phyloP scores from a whole-genome alignment of 164 flowering plant species.

The Vitis cinerea region DNA sequence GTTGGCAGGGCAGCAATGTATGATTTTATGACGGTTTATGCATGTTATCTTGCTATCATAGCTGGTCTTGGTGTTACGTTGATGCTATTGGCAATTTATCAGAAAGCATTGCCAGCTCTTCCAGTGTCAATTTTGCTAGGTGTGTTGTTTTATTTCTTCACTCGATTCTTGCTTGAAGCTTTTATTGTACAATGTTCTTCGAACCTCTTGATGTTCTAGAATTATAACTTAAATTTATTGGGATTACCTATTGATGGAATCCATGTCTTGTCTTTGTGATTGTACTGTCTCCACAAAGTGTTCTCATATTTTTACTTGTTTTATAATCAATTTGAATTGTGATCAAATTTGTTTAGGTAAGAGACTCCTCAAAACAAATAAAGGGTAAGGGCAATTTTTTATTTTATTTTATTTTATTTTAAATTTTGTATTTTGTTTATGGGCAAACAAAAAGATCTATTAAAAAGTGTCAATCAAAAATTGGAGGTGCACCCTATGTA shows the following conservation, averaged over 20 bases:
- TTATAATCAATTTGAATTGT: background rate
- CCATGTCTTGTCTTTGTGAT: background rate
- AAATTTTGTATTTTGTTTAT: background rate
- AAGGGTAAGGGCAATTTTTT: no score
- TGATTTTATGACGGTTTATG: constrained; percentile 94
- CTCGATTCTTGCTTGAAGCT: constrained; percentile 69
- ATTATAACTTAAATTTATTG: background rate
- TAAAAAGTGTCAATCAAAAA: no score
- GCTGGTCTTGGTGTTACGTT: constrained; percentile 94
- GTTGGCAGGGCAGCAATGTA: constrained; percentile 99
- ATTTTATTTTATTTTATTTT: background rate
- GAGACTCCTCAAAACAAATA: background rate
- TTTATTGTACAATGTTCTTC: constrained; percentile 81
- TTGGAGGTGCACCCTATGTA: no score
- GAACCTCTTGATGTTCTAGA: constrained; percentile 83
- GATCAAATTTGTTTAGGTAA: no score
- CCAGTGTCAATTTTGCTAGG: constrained; percentile 89
- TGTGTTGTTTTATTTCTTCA: constrained; percentile 77
- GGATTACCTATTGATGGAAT: background rate
- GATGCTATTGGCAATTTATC: constrained; percentile 76
- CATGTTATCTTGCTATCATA: constrained; percentile 93
- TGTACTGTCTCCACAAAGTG: background rate
- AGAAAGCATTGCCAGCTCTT: constrained; percentile 95
- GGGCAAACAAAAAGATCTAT: no score
- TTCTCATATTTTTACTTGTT: background rate